Percentiles rank a stretch among this genome's conserved stretches.
phyloP scores from a whole-genome alignment of 345 rosid genomes.

The Linum trigynum region DNA sequence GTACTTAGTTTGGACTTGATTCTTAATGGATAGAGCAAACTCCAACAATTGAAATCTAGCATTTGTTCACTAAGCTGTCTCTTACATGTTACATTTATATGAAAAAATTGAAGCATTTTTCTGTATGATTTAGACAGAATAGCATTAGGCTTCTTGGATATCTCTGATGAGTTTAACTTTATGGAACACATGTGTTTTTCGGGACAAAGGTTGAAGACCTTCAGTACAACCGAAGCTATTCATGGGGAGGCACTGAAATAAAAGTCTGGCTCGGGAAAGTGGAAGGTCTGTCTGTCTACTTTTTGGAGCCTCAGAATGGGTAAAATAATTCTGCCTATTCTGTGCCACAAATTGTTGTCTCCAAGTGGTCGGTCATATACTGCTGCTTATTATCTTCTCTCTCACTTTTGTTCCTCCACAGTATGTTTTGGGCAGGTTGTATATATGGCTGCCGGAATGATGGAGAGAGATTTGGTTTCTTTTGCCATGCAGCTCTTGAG shows the following conservation, averaged over 20 bases:
- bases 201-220: conserved; percentile 62
- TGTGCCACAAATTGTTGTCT: not conserved
- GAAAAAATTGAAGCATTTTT: not conserved
- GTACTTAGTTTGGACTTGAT: not conserved
- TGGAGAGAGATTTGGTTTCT: conserved; percentile 77
- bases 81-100: not conserved
- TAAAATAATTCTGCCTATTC: conserved; percentile 20
- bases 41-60: too few relatives aligned
- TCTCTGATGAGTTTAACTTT: conserved; percentile 7
- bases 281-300: conserved; percentile 84
- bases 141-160: not conserved
- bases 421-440: conserved; percentile 60
- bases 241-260: conserved; percentile 81
- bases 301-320: conserved; percentile 89
- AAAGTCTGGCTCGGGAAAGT: conserved; percentile 88
- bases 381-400: not conserved
- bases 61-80: not conserved
- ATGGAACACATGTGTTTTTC: conserved; percentile 8
- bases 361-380: not conserved
- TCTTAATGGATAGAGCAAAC: not conserved
- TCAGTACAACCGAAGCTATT: conserved; percentile 48
- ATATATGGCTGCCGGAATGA: conserved; percentile 74
- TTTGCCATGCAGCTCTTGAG: conserved; percentile 94
- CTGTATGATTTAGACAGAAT: not conserved
- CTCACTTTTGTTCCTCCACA: conserved; percentile 21